These are phyloP conservation scores for Alternaria consortialis DNA, from an alignment of 2,329 filamentous ascomycete genomes.

Conservation along the genomic window DNA sequence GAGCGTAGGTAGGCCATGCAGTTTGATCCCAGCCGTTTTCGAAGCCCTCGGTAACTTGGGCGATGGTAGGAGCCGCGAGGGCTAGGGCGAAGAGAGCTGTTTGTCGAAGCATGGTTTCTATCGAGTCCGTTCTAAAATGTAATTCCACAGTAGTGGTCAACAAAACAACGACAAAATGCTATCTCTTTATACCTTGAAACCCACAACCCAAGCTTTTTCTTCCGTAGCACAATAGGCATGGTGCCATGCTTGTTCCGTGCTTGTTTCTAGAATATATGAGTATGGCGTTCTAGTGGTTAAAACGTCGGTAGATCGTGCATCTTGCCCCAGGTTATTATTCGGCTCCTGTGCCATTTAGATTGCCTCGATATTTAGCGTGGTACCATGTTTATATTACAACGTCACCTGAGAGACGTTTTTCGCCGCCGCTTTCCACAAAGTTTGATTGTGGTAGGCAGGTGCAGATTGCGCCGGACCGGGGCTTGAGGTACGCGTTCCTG, in stretches of 20 bases:
- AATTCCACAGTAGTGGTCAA: background rate
- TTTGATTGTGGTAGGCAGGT: slow-evolving; percentile 4
- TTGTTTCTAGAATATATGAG: slow-evolving; percentile 13
- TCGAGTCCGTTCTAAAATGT: too few relatives aligned
- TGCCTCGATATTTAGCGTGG: slow-evolving; percentile 16
- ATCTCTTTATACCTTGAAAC: slow-evolving; percentile 17
- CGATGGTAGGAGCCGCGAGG: slow-evolving; percentile 59
- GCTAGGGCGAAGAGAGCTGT: slow-evolving; percentile 58
- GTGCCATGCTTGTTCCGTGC: slow-evolving; percentile 8
- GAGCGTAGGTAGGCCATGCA: slow-evolving; percentile 67
- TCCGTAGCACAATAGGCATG: slow-evolving; percentile 12
- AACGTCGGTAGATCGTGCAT: slow-evolving; percentile 2
- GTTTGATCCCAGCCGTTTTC: slow-evolving; percentile 67
- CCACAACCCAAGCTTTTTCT: slow-evolving; percentile 10
- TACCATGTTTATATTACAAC: slow-evolving; percentile 15
- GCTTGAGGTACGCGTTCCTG: background rate
- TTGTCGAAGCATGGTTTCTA: slow-evolving; percentile 55
- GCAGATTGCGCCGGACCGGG: slow-evolving; percentile 4
- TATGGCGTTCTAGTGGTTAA: slow-evolving; percentile 20
- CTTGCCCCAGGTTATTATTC: background rate
- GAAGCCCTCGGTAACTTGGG: slow-evolving; percentile 65
- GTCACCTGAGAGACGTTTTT: slow-evolving; percentile 2
- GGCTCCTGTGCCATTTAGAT: slow-evolving; percentile 18
- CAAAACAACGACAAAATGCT: background rate
- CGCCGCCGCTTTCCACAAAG: slow-evolving; percentile 1